Base-by-base conservation (phyloP, 2,329 filamentous ascomycete genomes). In the Plenodomus lindquistii region DNA sequence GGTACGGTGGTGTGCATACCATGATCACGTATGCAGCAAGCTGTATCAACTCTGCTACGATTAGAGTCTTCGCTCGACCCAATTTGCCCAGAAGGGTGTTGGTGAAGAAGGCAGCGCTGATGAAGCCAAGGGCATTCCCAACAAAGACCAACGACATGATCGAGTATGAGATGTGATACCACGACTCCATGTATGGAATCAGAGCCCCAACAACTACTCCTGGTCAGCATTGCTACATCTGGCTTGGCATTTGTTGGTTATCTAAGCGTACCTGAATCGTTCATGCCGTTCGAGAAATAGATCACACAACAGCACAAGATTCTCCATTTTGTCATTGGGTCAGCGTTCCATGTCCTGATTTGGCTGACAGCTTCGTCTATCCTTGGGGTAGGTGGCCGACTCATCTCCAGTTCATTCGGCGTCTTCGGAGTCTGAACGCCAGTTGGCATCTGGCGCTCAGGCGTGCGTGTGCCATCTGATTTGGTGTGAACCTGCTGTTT, bases 141-240 rank as follows among this genome's bases (percentile, higher is more conserved):
- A 94, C 81, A 75, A 94, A 95, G 63, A 95, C 89, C 31, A 93
- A 76, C 2, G 90, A 93, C 2, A 94, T 88, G 8, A 90, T 73
- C 2, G 85, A 87, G 67, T 94, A 93, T 36, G 86, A 86, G 46
- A 94, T 89, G 48, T 79, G 58, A 65, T 93, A 95, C 61, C 88
- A 83, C 69, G 75, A 78, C 67, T 93, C 88, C 70, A 95, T 88
- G 64, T 91, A 91, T 0, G 90, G 89, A 58, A 95, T 88, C 48
- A 94, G 66, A 10, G 89, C 88, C 64, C 90, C 90, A 1, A 89
- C 84, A 0, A 87, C 75, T 59, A 37, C 21, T 4, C 2, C 8
- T 7, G 18, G 29, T 67, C 21, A 66, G 52, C 21, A 42, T 34
- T 6, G 3, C 8, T 13, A n/a, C 36, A n/a, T 5, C 20, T 39